phyloP scores from a whole-genome alignment of 805 yeast species.

The Wickerhamiella nectarea region DNA sequence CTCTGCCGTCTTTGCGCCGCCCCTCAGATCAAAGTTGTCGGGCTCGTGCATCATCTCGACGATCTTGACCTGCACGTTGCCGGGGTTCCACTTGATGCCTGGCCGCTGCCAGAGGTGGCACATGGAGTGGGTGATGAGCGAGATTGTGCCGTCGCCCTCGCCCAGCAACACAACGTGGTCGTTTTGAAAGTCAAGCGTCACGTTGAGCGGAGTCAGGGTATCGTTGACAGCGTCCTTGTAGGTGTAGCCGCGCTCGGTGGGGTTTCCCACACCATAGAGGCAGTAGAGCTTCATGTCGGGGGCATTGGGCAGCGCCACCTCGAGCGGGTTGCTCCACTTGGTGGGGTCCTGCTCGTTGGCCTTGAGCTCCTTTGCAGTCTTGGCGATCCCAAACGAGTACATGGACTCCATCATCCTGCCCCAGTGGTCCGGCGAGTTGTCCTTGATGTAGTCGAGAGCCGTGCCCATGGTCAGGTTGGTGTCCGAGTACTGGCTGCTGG shows the following conservation, averaged over 20 bases:
- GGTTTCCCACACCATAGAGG: constrained; percentile 92
- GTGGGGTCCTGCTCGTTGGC: constrained; percentile 55
- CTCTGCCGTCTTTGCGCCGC: constrained; percentile 95
- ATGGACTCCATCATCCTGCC: constrained; percentile 46
- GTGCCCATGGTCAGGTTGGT: constrained; percentile 50
- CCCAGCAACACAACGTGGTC: constrained; percentile 62
- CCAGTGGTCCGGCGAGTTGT: constrained; percentile 68
- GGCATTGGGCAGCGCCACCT: constrained; percentile 82
- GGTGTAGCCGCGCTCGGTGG: constrained; percentile 85
- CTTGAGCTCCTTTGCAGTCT: constrained; percentile 41
- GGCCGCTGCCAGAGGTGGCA: constrained; percentile 81
- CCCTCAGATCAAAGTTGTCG: constrained; percentile 82
- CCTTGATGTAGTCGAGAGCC: constrained; percentile 51
- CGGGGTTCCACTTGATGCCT: constrained; percentile 61
- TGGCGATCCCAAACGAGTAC: constrained; percentile 70
- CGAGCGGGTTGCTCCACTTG: constrained; percentile 92
- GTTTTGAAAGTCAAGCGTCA: constrained; percentile 55
- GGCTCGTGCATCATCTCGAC: constrained; percentile 93
- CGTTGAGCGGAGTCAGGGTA: constrained; percentile 39
- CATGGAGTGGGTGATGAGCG: constrained; percentile 72
- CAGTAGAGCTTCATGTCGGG: constrained; percentile 83
- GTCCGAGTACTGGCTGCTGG: constrained; percentile 31
- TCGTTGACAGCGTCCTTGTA: constrained; percentile 59
- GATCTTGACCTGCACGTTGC: constrained; percentile 50
- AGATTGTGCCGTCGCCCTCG: constrained; percentile 95